Conservation (phyloP, 371 early-diverging fungal genomes). For the Apophysomyces ossiformis region DNA sequence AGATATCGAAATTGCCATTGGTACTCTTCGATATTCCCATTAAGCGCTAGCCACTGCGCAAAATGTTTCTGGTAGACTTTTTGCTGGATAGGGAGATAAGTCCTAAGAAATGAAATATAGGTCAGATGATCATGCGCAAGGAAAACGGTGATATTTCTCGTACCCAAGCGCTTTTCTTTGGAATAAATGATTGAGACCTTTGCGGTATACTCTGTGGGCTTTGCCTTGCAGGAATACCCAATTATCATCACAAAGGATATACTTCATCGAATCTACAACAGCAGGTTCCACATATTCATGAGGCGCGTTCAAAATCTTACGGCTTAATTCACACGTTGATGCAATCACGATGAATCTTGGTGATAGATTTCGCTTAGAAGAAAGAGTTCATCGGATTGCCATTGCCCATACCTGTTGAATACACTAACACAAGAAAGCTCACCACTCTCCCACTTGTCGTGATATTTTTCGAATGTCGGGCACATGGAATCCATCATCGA, state of each 20-base stretch:
- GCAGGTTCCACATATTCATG: constrained; percentile 25
- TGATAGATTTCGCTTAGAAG: not conserved
- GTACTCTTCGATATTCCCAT: constrained; percentile 21
- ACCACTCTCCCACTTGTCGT: constrained; percentile 36
- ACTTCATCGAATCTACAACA: constrained; percentile 33
- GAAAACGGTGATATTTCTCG: not conserved
- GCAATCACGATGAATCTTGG: constrained; percentile 38
- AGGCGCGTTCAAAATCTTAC: constrained; percentile 33
- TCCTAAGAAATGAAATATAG: not conserved
- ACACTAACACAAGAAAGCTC: constrained; percentile 34
- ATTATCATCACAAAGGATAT: constrained; percentile 31
- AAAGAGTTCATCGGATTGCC: not conserved
- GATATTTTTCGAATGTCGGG: constrained; percentile 37
- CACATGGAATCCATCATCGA: constrained; percentile 35
- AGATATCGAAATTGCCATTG: constrained; percentile 32
- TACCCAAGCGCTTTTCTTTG: constrained; percentile 29
- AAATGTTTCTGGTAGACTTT: constrained; percentile 24
- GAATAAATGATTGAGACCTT: constrained; percentile 32
- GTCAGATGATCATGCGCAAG: not conserved
- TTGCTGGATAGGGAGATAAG: constrained; percentile 27
- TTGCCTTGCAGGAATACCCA: constrained; percentile 37
- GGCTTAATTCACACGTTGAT: constrained; percentile 32
- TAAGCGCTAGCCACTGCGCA: constrained; percentile 27
- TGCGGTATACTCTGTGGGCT: constrained; percentile 26
- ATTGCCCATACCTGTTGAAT: constrained; percentile 24